Evolutionary conservation across 768 basidiomycete species (phyloP).

Genomic region (Amanita fuliginea): DNA sequence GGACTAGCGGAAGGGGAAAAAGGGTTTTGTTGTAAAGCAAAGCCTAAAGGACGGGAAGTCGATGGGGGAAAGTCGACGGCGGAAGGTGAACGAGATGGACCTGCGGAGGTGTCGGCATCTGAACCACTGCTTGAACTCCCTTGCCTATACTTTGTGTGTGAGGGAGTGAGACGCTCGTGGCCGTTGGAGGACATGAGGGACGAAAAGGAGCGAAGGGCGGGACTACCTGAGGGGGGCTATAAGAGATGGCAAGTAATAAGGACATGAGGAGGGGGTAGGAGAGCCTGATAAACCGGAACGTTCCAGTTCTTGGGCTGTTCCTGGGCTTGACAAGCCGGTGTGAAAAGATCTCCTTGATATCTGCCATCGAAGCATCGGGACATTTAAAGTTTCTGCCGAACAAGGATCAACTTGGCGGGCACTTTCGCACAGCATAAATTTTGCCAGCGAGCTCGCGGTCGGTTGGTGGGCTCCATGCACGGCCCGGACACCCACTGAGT

Average conservation of each 20-base stretch:
- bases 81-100: slow-evolving; percentile 22
- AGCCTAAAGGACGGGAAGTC: slow-evolving; percentile 29
- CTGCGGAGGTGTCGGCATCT: slow-evolving; percentile 18
- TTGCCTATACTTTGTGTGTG: slow-evolving; percentile 16
- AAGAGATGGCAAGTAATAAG: background rate
- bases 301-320: too few species aligned
- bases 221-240: background rate
- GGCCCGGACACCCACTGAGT: too few species aligned
- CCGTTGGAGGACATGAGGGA: background rate
- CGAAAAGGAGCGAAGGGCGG: background rate
- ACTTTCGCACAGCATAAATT: background rate
- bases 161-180: slow-evolving; percentile 16
- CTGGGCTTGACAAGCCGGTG: slow-evolving; percentile 1
- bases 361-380: background rate
- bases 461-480: too few species aligned
- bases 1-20: slow-evolving; percentile 44
- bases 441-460: background rate
- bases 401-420: background rate
- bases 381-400: background rate
- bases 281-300: background rate
- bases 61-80: slow-evolving; percentile 25
- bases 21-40: slow-evolving; percentile 27
- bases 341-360: slow-evolving; percentile 3
- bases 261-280: background rate
- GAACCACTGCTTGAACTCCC: slow-evolving; percentile 13